Conservation (phyloP, 495 filamentous ascomycete species). For the Talaromyces proteolyticus region DNA sequence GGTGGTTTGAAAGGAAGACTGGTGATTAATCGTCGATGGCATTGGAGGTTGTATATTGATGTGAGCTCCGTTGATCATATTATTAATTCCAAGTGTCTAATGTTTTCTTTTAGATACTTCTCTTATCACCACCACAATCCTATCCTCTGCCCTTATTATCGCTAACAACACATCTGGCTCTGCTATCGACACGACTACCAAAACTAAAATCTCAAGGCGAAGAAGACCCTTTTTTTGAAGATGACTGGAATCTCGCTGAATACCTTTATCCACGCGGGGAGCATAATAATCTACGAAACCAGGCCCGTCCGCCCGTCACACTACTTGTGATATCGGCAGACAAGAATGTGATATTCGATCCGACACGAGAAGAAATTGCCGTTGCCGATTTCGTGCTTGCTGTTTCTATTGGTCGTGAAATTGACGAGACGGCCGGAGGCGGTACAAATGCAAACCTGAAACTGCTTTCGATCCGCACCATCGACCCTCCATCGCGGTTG, state of each 20-base stretch:
- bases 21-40: constrained; percentile 81
- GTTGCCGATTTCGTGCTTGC: constrained; percentile 87
- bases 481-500: constrained; percentile 67
- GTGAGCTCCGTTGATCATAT: too few species aligned
- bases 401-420: constrained; percentile 54
- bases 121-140: constrained; percentile 84
- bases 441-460: constrained; percentile 25
- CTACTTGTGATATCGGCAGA: constrained; percentile 83
- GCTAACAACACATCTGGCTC: constrained; percentile 91
- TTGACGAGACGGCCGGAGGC: constrained; percentile 12
- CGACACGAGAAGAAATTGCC: constrained; percentile 79
- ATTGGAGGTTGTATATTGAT: constrained; percentile 96
- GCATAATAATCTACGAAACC: background rate
- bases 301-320: constrained; percentile 69
- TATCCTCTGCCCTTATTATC: constrained; percentile 91
- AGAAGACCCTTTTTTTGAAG: constrained; percentile 96
- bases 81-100: too few species aligned
- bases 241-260: constrained; percentile 85
- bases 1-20: constrained; percentile 64
- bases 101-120: constrained; percentile 62
- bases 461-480: constrained; percentile 56
- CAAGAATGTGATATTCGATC: constrained; percentile 90
- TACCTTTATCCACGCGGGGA: constrained; percentile 75
- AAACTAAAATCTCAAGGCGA: constrained; percentile 75
- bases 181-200: constrained; percentile 80